phyloP scores from a whole-genome alignment of 1,284 basidiomycete genomes.

The Heterobasidion parviporum region DNA sequence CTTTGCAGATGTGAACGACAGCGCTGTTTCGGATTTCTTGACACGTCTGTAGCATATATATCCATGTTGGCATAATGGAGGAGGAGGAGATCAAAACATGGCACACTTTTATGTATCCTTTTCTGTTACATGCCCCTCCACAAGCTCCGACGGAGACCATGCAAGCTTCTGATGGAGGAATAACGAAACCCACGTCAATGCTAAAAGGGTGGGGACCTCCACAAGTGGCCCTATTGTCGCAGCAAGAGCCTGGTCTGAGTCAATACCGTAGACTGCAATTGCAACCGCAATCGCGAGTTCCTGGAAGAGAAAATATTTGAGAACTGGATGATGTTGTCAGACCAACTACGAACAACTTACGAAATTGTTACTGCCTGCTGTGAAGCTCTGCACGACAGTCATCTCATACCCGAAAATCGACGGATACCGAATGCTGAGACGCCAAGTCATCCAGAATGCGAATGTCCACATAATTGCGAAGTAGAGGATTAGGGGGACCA shows the following conservation, averaged over 20 bases:
- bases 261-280: constrained; percentile 70
- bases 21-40: too few relatives aligned
- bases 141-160: constrained; percentile 26
- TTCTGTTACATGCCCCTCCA: neutral
- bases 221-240: constrained; percentile 75
- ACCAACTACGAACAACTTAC: constrained; percentile 19
- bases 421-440: constrained; percentile 24
- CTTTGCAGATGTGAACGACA: neutral
- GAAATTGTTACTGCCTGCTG: constrained; percentile 49
- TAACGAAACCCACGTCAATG: constrained; percentile 65
- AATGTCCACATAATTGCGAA: constrained; percentile 73
- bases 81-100: too few relatives aligned
- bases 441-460: constrained; percentile 52
- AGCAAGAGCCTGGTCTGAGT: constrained; percentile 69
- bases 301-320: constrained; percentile 18
- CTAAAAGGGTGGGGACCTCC: constrained; percentile 72
- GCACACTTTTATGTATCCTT: neutral
- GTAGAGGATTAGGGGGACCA: constrained; percentile 76
- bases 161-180: constrained; percentile 37
- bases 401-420: constrained; percentile 47
- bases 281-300: constrained; percentile 82
- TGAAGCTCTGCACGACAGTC: constrained; percentile 64
- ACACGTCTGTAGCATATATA: too few relatives aligned
- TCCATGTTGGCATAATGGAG: too few relatives aligned
- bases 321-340: neutral